Conservation (phyloP, 345 rosid genomes). For the Linum usitatissimum region DNA sequence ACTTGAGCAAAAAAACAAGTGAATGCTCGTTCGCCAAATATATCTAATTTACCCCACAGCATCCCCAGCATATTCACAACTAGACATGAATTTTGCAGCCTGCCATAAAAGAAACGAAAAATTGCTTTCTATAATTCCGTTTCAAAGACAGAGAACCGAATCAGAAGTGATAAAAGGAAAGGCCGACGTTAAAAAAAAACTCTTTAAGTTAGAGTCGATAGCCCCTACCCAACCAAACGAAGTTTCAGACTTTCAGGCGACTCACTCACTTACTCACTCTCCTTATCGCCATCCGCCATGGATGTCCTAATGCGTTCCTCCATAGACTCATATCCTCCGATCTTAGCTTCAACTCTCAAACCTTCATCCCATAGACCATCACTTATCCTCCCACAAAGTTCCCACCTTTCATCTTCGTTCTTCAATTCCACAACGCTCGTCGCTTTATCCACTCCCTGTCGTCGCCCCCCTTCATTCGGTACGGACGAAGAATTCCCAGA, state of each 20-base stretch:
- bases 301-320: background rate
- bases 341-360: background rate
- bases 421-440: background rate
- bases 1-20: slow-evolving; percentile 1
- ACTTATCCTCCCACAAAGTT: background rate
- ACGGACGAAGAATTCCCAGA: background rate
- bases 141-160: slow-evolving; percentile 1
- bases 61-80: slow-evolving; percentile 30
- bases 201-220: no score
- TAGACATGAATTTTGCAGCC: slow-evolving; percentile 62
- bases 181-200: no score
- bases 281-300: background rate
- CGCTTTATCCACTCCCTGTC: background rate
- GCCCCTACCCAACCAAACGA: no score
- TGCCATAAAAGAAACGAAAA: slow-evolving; percentile 18
- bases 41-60: slow-evolving; percentile 32
- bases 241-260: background rate
- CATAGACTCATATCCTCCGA: background rate
- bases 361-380: background rate
- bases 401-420: background rate
- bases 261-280: background rate
- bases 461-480: background rate
- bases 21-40: slow-evolving; percentile 26
- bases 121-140: slow-evolving; percentile 3
- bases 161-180: background rate